phyloP scores from a whole-genome alignment of 2,329 filamentous ascomycete species.

The Colletotrichum nymphaeae region DNA sequence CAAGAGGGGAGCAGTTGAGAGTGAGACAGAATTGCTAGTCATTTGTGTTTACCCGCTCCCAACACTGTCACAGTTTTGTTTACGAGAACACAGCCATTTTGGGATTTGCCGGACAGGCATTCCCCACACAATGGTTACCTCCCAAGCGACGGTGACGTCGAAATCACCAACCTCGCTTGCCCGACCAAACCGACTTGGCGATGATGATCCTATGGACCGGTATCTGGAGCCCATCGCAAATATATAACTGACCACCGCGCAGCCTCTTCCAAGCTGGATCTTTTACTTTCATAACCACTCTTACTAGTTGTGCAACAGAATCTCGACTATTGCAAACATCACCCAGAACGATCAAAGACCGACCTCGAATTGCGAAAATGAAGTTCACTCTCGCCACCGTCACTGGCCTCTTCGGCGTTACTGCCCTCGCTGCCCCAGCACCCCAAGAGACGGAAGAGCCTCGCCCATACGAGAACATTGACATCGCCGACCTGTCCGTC shows the following conservation, averaged over 20 bases:
- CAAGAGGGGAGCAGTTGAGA: not conserved
- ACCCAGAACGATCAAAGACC: not conserved
- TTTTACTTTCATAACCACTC: too few relatives aligned
- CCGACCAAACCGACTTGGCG: slow-evolving; percentile 21
- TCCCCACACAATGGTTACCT: slow-evolving; percentile 23
- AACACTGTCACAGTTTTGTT: not conserved
- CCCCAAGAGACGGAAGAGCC: slow-evolving; percentile 8
- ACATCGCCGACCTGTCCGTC: slow-evolving; percentile 39
- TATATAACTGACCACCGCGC: not conserved
- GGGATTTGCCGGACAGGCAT: slow-evolving; percentile 16
- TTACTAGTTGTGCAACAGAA: not conserved
- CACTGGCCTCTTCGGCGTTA: slow-evolving; percentile 37
- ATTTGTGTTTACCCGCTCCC: not conserved
- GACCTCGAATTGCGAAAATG: slow-evolving; percentile 36
- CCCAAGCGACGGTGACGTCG: slow-evolving; percentile 25
- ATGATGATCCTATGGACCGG: not conserved
- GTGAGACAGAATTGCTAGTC: not conserved
- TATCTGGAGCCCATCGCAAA: not conserved
- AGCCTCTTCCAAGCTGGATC: not conserved
- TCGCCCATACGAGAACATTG: slow-evolving; percentile 39
- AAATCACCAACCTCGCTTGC: slow-evolving; percentile 15
- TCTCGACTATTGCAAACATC: not conserved
- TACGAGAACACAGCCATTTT: not conserved
- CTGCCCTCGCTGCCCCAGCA: slow-evolving; percentile 36
- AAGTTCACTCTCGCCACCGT: slow-evolving; percentile 37